Base-by-base conservation (phyloP, 345 rosid species). In the Anastatica hierochuntica region DNA sequence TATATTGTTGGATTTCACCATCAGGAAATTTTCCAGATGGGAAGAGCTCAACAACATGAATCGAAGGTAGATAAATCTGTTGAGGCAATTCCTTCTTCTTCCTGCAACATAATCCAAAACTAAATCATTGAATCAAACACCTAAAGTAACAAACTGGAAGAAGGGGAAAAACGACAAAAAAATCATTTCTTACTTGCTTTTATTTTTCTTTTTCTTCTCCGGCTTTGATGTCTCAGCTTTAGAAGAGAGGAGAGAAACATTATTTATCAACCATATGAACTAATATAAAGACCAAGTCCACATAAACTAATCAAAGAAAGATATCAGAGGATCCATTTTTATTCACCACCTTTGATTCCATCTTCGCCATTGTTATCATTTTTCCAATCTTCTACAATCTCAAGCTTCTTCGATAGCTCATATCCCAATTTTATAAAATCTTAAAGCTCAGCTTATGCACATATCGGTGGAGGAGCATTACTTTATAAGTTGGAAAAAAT, bases 1-100 rank as follows among this genome's bases (percentile, higher is more conserved):
- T 84, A 65, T 83, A 84, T 33, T 88, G 90, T 46, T 92, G 96
- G 67, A 85, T 80, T 92, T 92, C 96, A 68, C 98, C 98, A 75
- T 85, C 95, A 29, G 95, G 96, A 71, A 88, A 92, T 43, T 88
- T 94, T 15, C 84, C 92, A 53, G 95, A 83, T 14, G 84, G 95
- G 40, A 88, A 92, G 36, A 92, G 94, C 35, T 85, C 80, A 58
- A 20, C 49, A 24, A 88, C 69, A 38, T 96, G 86, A 16, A 85
- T 74, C 3, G 95, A 67, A 39, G 96, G 98, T 38, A 94, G 98
- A 68, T 84, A 72, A 56, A 95, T 82, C 72, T 92, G 98, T 69
- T 74, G 70, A 31, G 60, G 81, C 2, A 19, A 38, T 60, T 80
- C 95, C 66, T 90, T 85, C 94, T 84, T 92, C 74, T 74, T 92